phyloP scores from a whole-genome alignment of 1,139 yeast genomes.

The Lodderomyces oxycetoniae region DNA sequence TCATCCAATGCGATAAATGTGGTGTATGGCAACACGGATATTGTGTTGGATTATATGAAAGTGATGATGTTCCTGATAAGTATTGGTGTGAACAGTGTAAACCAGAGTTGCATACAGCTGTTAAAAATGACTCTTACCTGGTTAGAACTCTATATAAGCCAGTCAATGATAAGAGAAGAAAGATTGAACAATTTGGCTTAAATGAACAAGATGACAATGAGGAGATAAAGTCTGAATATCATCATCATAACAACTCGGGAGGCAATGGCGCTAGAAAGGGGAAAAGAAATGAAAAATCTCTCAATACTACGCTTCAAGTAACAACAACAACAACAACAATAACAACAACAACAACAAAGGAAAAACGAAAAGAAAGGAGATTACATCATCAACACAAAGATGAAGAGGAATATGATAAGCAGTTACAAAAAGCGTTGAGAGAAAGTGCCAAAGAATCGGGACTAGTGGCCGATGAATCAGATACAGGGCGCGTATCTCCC shows the following conservation, averaged over 20 bases:
- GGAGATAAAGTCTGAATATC: background rate
- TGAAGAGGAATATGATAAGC: constrained; percentile 62
- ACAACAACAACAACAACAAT: background rate
- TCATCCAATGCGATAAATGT: constrained; percentile 87
- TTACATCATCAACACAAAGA: constrained; percentile 17
- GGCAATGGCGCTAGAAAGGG: background rate
- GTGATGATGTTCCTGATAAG: constrained; percentile 79
- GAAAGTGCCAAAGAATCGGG: constrained; percentile 55
- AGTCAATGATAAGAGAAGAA: constrained; percentile 42
- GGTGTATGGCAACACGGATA: constrained; percentile 97
- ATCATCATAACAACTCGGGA: background rate
- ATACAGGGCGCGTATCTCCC: constrained; percentile 4
- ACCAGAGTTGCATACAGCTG: constrained; percentile 68
- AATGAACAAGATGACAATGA: constrained; percentile 1
- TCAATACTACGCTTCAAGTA: background rate
- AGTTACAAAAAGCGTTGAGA: constrained; percentile 63
- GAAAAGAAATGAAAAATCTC: background rate
- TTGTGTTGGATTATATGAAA: constrained; percentile 79
- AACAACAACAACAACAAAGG: constrained; percentile 26
- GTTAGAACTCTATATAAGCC: constrained; percentile 44
- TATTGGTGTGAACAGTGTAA: constrained; percentile 91
- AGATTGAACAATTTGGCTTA: constrained; percentile 30
- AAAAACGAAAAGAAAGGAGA: constrained; percentile 80
- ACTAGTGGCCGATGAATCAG: constrained; percentile 8
- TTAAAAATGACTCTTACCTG: constrained; percentile 24